Base-by-base conservation (phyloP, 1,139 yeast genomes). In the Kodamaea alishanica region DNA sequence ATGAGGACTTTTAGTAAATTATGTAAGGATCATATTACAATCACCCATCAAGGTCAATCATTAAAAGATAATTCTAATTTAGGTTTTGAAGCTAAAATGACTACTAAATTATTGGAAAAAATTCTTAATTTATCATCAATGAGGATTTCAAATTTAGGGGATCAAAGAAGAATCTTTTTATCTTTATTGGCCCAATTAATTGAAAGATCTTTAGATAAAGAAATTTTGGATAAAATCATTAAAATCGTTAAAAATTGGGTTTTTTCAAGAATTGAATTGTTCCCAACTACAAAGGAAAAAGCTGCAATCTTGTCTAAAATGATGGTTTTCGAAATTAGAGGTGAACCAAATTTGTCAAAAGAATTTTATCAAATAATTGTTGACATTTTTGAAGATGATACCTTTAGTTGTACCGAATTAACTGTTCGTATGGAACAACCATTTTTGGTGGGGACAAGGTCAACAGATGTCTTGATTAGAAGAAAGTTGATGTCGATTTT, bases 341-440 rank as follows among this genome's bases (percentile, higher is more conserved):
- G 95, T 7, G 96, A 89, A 52, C 78, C 85, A 5, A 77, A 85
- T 1, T 74, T 94, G 38, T 81, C 95, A 0, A 82, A 81, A 48
- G 82, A 83, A 48, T 92, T 88, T 55, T 90, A 89, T 55, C 84
- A 84, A 51, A 86, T 94, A 27, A 84, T 94, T 43, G 82, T 90
- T 32, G 95, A 86, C 50, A 83, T 94, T 27, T 94, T 92, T 58
- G 90, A 86, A 48, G 90, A 88, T 48, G 84, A 84, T 33, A 69
- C 83, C 1, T 75, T 90, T 51, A 78, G 85, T 28, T 79, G 90
- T 47, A 83, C 96, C 2, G 99, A 94, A 54, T 74, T 94, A 33
- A 90, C 98, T 0, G 95, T 89, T 8, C 74, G 98, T 43, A 82
- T 94, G 88, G 98, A 94, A 56, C 97, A 90, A 57, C 96, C 98